These are phyloP conservation scores for Boletus calvinii DNA, from an alignment of 1,284 basidiomycete species.

Conservation along the genomic window DNA sequence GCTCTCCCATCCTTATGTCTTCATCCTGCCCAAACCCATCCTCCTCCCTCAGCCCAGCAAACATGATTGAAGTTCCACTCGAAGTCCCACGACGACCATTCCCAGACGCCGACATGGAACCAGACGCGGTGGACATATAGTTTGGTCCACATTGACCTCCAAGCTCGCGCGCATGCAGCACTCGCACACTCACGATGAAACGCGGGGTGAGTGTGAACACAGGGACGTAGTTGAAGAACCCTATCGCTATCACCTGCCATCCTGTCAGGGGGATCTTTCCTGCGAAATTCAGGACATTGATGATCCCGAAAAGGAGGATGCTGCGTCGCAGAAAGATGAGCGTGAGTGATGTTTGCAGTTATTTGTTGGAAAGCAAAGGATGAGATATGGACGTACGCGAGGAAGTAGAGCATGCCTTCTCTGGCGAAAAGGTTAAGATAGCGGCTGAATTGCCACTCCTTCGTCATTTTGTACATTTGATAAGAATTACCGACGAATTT, in stretches of 20 bases:
- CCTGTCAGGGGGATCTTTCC: neutral
- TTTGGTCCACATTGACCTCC: neutral
- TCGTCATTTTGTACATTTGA: neutral
- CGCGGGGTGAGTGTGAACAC: conserved; percentile 1
- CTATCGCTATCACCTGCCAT: neutral
- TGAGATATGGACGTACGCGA: neutral
- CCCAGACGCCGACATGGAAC: neutral
- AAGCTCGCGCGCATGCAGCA: neutral
- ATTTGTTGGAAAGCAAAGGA: neutral
- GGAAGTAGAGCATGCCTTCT: conserved; percentile 5
- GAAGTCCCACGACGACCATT: too few species aligned
- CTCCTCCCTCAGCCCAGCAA: neutral
- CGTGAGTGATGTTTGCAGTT: neutral
- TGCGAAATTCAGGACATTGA: neutral
- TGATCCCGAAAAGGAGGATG: neutral
- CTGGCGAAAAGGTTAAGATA: conserved; percentile 7
- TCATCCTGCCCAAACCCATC: neutral
- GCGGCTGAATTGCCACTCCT: neutral
- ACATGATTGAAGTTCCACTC: neutral
- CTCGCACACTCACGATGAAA: neutral
- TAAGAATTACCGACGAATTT: neutral
- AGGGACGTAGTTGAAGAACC: neutral
- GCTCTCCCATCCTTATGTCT: neutral
- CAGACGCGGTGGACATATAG: conserved; percentile 6
- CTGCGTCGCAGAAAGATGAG: neutral